phyloP scores from a whole-genome alignment of 805 yeast genomes.

The Saturnispora saitoi region DNA sequence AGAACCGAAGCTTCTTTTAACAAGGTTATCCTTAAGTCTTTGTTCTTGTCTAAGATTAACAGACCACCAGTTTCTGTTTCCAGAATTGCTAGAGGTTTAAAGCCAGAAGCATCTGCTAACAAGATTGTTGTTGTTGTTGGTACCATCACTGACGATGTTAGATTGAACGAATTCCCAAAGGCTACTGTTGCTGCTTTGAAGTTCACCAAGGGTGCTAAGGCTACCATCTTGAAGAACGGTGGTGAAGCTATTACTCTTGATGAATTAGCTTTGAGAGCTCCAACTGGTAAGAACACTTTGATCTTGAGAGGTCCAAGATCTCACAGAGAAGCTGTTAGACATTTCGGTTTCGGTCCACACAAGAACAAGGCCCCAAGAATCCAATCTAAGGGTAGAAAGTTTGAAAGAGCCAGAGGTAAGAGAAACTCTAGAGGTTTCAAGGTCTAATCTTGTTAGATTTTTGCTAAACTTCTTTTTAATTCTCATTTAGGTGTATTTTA shows the following conservation, averaged over 20 bases:
- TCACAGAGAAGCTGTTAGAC: constrained; percentile 99
- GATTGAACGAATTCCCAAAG: constrained; percentile 92
- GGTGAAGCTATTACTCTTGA: constrained; percentile 99
- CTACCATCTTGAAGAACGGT: constrained; percentile 95
- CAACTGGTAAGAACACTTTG: constrained; percentile 98
- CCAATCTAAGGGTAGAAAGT: constrained; percentile 96
- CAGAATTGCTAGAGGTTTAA: constrained; percentile 77
- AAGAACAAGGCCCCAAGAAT: constrained; percentile 99
- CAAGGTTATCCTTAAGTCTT: constrained; percentile 89
- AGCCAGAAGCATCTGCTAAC: constrained; percentile 73
- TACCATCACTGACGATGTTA: constrained; percentile 97
- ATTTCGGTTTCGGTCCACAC: constrained; percentile 99
- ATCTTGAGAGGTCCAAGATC: constrained; percentile 98
- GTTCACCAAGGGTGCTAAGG: constrained; percentile 98
- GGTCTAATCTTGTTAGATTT: constrained; percentile 55
- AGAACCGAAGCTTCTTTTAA: constrained; percentile 99
- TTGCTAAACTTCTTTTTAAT: constrained; percentile 9
- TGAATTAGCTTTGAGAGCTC: constrained; percentile 98
- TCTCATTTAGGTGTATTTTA: constrained; percentile 6
- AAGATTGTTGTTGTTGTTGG: constrained; percentile 98
- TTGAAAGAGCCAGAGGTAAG: constrained; percentile 99
- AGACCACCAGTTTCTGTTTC: constrained; percentile 98
- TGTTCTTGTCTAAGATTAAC: constrained; percentile 97
- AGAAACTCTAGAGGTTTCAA: constrained; percentile 99
- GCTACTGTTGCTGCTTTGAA: constrained; percentile 97